Percentiles rank a stretch among this genome's conserved stretches.
Conservation (phyloP, 2,329 filamentous ascomycete genomes). For the Cladosporium sp. region DNA sequence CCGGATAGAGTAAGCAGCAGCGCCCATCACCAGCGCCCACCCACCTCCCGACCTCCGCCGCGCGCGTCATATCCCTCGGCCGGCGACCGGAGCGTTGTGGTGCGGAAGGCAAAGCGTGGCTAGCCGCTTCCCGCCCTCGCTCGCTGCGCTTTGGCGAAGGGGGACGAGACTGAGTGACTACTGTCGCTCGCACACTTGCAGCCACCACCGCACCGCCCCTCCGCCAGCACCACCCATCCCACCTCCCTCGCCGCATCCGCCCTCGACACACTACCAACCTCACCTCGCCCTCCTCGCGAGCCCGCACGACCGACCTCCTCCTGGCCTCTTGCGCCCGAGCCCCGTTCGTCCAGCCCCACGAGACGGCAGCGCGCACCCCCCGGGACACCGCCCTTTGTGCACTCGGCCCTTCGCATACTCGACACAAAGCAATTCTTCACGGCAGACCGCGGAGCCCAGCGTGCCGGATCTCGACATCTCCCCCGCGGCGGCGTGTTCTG, state of each 20-base stretch:
- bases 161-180: too few species aligned
- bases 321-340: not conserved
- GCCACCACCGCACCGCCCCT: not conserved
- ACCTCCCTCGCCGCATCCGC: not conserved
- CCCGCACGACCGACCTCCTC: not conserved
- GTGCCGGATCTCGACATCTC: not conserved
- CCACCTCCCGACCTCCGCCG: not conserved
- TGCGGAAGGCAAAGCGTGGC: not conserved
- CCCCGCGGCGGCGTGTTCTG: not conserved
- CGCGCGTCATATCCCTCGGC: not conserved
- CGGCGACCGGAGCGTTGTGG: not conserved
- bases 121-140: not conserved
- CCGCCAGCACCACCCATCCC: not conserved
- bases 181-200: not conserved
- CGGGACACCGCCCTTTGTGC: constrained; percentile 9
- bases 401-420: constrained; percentile 2
- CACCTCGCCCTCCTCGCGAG: not conserved
- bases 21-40: too few species aligned
- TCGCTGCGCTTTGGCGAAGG: not conserved
- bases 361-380: constrained; percentile 5
- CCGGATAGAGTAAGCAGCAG: too few species aligned
- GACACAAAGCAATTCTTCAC: constrained; percentile 7
- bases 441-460: not conserved
- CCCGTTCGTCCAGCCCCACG: constrained; percentile 4
- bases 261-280: not conserved